A percentile compares a stretch with the other conserved stretches of the same genome.
Evolutionary conservation across 148 eudicot species (phyloP).

Genomic region (Camellia sinensis): DNA sequence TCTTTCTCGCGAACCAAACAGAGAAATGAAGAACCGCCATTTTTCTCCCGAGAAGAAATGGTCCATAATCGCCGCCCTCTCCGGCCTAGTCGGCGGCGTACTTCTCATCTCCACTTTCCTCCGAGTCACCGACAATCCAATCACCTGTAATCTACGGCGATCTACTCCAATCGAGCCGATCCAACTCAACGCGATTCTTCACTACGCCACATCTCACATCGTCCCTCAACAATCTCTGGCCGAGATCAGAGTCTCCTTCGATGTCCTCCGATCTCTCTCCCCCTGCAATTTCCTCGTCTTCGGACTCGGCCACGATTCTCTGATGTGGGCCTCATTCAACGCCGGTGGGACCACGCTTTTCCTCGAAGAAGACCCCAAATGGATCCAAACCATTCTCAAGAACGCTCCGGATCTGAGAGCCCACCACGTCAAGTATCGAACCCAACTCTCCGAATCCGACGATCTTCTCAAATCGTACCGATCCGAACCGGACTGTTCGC

Average conservation of each 20-base stretch:
- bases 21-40: background rate
- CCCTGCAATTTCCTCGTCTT: conserved; percentile 51
- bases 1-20: background rate
- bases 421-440: conserved; percentile 36
- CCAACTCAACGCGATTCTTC: conserved; percentile 29
- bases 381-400: conserved; percentile 34
- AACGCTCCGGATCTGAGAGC: conserved; percentile 32
- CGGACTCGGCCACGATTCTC: conserved; percentile 52
- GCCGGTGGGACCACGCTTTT: conserved; percentile 35
- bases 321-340: conserved; percentile 53
- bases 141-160: no score
- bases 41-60: background rate
- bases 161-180: background rate
- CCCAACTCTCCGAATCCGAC: conserved; percentile 35
- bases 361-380: conserved; percentile 52
- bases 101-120: no score
- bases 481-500: conserved; percentile 14
- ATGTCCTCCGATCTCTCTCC: conserved; percentile 28
- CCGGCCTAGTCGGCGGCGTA: no score
- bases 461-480: conserved; percentile 21
- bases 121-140: no score
- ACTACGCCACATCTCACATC: conserved; percentile 40
- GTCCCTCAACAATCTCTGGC: conserved; percentile 36
- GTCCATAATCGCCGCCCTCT: background rate
- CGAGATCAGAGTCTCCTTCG: conserved; percentile 35